These are phyloP conservation scores for Pyrenochaeta sp. DNA, from an alignment of 2,329 filamentous ascomycete genomes.

Conservation along the genomic window DNA sequence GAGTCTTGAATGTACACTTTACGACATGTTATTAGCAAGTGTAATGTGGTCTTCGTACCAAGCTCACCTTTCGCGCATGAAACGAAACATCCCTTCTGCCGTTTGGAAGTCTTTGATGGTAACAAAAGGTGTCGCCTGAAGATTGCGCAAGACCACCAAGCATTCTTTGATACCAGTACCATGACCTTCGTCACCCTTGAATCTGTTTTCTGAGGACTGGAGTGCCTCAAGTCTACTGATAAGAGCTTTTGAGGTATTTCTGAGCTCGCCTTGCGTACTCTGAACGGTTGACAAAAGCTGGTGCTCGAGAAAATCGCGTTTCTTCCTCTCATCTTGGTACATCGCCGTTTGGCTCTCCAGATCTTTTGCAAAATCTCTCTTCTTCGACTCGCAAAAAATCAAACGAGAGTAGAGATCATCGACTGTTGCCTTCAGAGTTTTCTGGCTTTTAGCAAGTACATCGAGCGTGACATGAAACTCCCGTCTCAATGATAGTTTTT, in stretches of 20 bases:
- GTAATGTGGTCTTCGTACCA: not conserved
- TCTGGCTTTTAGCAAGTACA: conserved; percentile 17
- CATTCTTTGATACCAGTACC: conserved; percentile 25
- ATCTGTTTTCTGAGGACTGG: conserved; percentile 13
- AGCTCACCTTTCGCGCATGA: conserved; percentile 30
- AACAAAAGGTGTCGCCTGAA: conserved; percentile 24
- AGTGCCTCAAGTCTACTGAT: conserved; percentile 23
- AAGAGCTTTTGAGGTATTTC: conserved; percentile 13
- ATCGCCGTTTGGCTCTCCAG: conserved; percentile 18
- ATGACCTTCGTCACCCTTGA: not conserved
- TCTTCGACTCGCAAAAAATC: conserved; percentile 18
- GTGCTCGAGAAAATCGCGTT: conserved; percentile 29
- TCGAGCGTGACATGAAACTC: conserved; percentile 21
- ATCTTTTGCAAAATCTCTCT: conserved; percentile 13
- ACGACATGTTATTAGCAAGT: conserved; percentile 8
- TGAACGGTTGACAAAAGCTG: conserved; percentile 26
- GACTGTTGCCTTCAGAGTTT: conserved; percentile 18
- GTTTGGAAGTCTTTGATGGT: conserved; percentile 30
- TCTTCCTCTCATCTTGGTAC: conserved; percentile 30
- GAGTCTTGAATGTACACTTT: conserved; percentile 31
- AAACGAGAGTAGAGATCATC: conserved; percentile 26
- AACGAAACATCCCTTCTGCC: conserved; percentile 32
- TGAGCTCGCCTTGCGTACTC: conserved; percentile 21
- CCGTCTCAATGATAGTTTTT: conserved; percentile 25
- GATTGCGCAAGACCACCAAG: conserved; percentile 19